Conservation (phyloP, 345 rosid species). For the Aquilaria sinensis region DNA sequence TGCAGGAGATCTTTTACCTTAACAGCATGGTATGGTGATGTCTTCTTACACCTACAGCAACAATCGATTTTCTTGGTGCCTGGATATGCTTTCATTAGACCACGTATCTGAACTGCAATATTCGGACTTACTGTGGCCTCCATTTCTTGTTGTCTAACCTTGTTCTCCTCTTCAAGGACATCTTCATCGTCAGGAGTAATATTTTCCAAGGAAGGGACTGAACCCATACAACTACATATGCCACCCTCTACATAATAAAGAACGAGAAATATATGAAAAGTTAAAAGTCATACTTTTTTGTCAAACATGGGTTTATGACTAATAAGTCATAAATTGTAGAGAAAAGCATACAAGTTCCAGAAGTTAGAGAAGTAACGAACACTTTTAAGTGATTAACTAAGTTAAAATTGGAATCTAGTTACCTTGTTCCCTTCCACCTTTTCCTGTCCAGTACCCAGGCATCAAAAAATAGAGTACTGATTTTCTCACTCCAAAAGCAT, state of each 20-base stretch:
- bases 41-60: constrained; percentile 68
- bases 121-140: constrained; percentile 46
- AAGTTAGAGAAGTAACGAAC: no score
- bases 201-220: constrained; percentile 50
- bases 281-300: constrained; percentile 4
- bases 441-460: constrained; percentile 87
- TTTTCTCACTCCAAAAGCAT: constrained; percentile 76
- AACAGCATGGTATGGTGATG: constrained; percentile 74
- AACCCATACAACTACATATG: constrained; percentile 66
- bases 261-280: constrained; percentile 10
- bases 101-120: constrained; percentile 79
- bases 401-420: constrained; percentile 16
- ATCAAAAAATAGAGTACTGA: constrained; percentile 65
- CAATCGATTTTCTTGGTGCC: constrained; percentile 51
- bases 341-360: no score
- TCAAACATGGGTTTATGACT: background rate
- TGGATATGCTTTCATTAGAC: constrained; percentile 72
- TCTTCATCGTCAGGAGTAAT: constrained; percentile 70
- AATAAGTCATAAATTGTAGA: constrained; percentile 3
- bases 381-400: background rate
- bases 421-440: constrained; percentile 79
- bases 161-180: constrained; percentile 75
- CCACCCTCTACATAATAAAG: constrained; percentile 57
- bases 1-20: constrained; percentile 39
- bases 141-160: constrained; percentile 44